Base-by-base conservation (phyloP, 2,329 filamentous ascomycete species). In the Fusarium annulatum region DNA sequence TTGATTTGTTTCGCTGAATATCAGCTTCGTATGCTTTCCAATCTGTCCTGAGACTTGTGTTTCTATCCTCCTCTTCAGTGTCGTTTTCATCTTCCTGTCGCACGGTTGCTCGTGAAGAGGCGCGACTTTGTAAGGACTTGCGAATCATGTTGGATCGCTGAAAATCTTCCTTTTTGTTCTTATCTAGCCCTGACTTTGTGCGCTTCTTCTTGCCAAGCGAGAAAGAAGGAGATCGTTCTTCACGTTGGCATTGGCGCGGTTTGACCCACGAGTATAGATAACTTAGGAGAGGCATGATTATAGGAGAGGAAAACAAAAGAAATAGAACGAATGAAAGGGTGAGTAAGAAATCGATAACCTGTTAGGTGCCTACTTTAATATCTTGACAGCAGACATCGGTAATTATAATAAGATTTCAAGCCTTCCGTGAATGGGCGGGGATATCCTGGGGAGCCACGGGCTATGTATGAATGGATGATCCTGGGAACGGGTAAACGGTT, bases 11-110 rank as follows among this genome's bases (percentile, higher is more conserved):
- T 14, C 66, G 74, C 51, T 80, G 78, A 7, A 80, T 58, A 41
- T 77, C 75, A 5, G 84, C 83, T 71, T 85, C 84, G 70, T 81
- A 81, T 33, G 80, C 80, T 68, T 85, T 85, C 81, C 80, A 84
- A 41, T 84, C 81, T 4, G 76, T 78, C 39, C 73, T 78, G 3
- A 81, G 64, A 15, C 64, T 71, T 19, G 69, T 62, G 43, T 51
- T 60, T 34, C 43, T 42, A 19, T 77, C 72, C 30, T 77, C 76
- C 61, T 77, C 43, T 64, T 69, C 69, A 9, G 72, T 73, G 34
- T 71, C 72, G n/a, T 69, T 55, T n/a, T 48, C 52, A 21, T 72
- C 71, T 14, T 63, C 61, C 21, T 38, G 49, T 34, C 68, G 63
- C 41, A 52, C 63, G 16, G 69, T 72, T 34, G 70, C 67, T 41